phyloP scores from a whole-genome alignment of 441 rosid species.

The Populus hybrid region DNA sequence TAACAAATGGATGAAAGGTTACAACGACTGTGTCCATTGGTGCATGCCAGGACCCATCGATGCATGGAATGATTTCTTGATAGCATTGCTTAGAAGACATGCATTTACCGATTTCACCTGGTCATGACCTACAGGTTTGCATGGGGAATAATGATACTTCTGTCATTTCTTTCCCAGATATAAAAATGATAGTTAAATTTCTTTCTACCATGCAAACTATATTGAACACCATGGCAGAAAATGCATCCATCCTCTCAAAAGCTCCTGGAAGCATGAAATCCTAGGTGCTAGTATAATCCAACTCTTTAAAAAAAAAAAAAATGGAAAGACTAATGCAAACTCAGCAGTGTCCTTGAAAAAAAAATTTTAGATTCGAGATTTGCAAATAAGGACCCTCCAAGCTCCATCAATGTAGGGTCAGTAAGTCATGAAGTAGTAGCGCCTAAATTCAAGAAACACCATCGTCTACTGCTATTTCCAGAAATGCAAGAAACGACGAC shows the following conservation, averaged over 20 bases:
- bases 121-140: not conserved
- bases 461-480: not conserved
- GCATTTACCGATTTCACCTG: too few species aligned
- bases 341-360: not conserved
- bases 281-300: not conserved
- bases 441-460: not conserved
- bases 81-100: slow-evolving; percentile 37
- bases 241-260: not conserved
- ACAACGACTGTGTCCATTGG: slow-evolving; percentile 81
- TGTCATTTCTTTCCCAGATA: not conserved
- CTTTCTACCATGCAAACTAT: not conserved
- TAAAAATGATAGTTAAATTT: not conserved
- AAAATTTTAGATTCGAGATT: not conserved
- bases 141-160: too few species aligned
- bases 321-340: not conserved
- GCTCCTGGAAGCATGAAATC: not conserved
- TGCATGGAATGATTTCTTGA: slow-evolving; percentile 69
- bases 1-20: slow-evolving; percentile 69
- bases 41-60: slow-evolving; percentile 90
- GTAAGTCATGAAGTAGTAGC: not conserved
- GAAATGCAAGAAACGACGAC: not conserved
- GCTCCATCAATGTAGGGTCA: not conserved
- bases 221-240: not conserved
- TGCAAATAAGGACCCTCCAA: not conserved
- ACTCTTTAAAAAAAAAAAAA: too few species aligned